These are phyloP conservation scores for Piedraia hortae DNA, from an alignment of 2,329 filamentous ascomycete genomes.

Conservation along the genomic window DNA sequence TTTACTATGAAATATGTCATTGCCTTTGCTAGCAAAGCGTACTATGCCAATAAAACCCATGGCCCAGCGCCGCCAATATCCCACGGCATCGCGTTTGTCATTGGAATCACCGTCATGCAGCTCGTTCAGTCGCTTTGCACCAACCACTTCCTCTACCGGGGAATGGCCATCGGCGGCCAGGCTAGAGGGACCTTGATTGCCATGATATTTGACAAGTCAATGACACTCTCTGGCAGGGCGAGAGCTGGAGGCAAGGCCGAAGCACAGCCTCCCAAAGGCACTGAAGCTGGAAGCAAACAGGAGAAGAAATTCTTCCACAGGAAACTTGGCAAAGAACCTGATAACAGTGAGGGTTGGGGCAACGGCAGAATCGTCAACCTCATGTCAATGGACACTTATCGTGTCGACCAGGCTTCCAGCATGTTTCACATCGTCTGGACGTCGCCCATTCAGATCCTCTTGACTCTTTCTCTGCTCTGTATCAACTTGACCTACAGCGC, in stretches of 20 bases:
- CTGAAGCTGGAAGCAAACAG: slow-evolving; percentile 21
- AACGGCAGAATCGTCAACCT: slow-evolving; percentile 79
- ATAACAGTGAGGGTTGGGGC: slow-evolving; percentile 45
- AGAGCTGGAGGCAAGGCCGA: slow-evolving; percentile 45
- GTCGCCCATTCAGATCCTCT: slow-evolving; percentile 45
- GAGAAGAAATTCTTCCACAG: slow-evolving; percentile 25
- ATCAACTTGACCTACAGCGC: slow-evolving; percentile 80
- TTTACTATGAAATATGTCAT: slow-evolving; percentile 73
- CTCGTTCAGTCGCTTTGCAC: slow-evolving; percentile 51
- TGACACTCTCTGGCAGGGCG: slow-evolving; percentile 66
- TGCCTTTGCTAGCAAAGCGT: slow-evolving; percentile 56
- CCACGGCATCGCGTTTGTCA: slow-evolving; percentile 50
- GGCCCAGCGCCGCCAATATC: slow-evolving; percentile 39
- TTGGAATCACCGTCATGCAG: slow-evolving; percentile 72
- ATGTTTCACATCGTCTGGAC: slow-evolving; percentile 87
- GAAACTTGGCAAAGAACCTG: slow-evolving; percentile 17
- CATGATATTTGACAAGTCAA: slow-evolving; percentile 73
- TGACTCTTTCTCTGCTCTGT: slow-evolving; percentile 55
- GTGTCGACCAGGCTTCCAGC: slow-evolving; percentile 64
- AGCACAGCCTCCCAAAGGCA: slow-evolving; percentile 15
- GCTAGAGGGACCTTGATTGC: slow-evolving; percentile 55
- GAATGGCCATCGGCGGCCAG: slow-evolving; percentile 78
- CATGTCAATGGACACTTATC: slow-evolving; percentile 89
- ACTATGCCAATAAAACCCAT: slow-evolving; percentile 26
- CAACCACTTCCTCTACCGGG: slow-evolving; percentile 78